Evolutionary conservation across 2,329 filamentous ascomycete genomes (phyloP).

Genomic region (Coleophoma cylindrospora): DNA sequence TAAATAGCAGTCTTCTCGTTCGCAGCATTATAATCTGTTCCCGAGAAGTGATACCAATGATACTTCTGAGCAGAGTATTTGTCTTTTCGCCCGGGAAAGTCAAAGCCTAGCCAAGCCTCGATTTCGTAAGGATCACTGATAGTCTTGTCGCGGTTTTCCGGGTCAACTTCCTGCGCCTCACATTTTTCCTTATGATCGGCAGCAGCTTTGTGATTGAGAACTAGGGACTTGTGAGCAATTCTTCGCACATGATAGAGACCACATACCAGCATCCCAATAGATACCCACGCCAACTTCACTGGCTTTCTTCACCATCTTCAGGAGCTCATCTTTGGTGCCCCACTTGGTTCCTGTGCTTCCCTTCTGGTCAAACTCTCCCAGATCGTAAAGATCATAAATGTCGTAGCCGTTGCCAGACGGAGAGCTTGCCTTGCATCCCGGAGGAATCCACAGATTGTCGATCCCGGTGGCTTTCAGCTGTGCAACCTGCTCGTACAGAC

Average conservation of each 20-base stretch:
- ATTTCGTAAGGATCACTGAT: slow-evolving; percentile 54
- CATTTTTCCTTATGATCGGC: slow-evolving; percentile 62
- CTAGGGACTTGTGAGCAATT: slow-evolving; percentile 22
- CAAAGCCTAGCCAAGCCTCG: slow-evolving; percentile 62
- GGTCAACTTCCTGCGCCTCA: slow-evolving; percentile 58
- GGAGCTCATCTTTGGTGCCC: slow-evolving; percentile 58
- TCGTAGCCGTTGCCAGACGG: slow-evolving; percentile 63
- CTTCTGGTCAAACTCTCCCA: slow-evolving; percentile 72
- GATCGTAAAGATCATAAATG: slow-evolving; percentile 64
- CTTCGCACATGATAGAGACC: background rate
- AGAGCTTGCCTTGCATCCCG: slow-evolving; percentile 63
- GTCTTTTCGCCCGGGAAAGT: slow-evolving; percentile 56
- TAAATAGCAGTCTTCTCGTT: slow-evolving; percentile 56
- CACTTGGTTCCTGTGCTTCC: slow-evolving; percentile 60
- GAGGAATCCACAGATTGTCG: slow-evolving; percentile 63
- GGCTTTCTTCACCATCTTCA: slow-evolving; percentile 44
- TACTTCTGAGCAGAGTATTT: slow-evolving; percentile 59
- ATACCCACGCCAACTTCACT: slow-evolving; percentile 49
- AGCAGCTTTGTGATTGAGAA: slow-evolving; percentile 68
- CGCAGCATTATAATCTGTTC: slow-evolving; percentile 55
- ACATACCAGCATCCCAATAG: slow-evolving; percentile 55
- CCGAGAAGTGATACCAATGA: slow-evolving; percentile 63
- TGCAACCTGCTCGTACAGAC: slow-evolving; percentile 46
- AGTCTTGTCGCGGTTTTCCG: slow-evolving; percentile 50
- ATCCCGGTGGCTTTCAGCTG: slow-evolving; percentile 55